Conservation (phyloP, 2,329 filamentous ascomycete species). For the Xylaria sp. region DNA sequence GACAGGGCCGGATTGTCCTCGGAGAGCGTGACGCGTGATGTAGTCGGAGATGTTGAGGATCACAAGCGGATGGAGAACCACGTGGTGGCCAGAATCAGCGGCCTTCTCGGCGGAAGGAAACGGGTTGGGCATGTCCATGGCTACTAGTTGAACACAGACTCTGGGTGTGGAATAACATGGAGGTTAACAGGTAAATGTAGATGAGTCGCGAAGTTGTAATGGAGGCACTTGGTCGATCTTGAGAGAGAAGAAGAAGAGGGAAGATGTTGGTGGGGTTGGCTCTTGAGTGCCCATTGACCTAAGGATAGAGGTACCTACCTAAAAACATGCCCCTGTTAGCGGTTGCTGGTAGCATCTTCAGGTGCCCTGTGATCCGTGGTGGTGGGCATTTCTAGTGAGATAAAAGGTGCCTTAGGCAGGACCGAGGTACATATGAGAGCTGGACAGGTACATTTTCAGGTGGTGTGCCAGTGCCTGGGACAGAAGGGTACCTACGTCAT, state of each 20-base stretch:
- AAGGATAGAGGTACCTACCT: no score
- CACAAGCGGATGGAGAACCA: constrained; percentile 86
- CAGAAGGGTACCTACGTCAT: no score
- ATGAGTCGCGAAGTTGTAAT: constrained; percentile 4
- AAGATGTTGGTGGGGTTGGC: background rate
- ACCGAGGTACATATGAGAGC: no score
- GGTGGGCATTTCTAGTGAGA: no score
- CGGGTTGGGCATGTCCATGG: constrained; percentile 43
- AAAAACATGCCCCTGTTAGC: no score
- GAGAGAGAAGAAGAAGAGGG: background rate
- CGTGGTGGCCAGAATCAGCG: constrained; percentile 68
- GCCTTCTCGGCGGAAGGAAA: constrained; percentile 62
- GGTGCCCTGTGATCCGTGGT: no score
- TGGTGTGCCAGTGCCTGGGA: no score
- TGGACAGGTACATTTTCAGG: no score
- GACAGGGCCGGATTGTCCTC: constrained; percentile 68
- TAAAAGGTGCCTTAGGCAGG: no score
- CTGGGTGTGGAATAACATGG: background rate
- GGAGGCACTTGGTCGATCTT: background rate
- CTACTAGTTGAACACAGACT: constrained; percentile 39
- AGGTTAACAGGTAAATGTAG: constrained; percentile 2
- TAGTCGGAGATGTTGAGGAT: constrained; percentile 96
- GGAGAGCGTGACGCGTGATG: constrained; percentile 82
- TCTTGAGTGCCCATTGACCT: no score
- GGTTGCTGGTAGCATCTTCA: no score